Base-by-base conservation (phyloP, 176 grass and related monocot species). In the Miscanthus lutarioriparius region DNA sequence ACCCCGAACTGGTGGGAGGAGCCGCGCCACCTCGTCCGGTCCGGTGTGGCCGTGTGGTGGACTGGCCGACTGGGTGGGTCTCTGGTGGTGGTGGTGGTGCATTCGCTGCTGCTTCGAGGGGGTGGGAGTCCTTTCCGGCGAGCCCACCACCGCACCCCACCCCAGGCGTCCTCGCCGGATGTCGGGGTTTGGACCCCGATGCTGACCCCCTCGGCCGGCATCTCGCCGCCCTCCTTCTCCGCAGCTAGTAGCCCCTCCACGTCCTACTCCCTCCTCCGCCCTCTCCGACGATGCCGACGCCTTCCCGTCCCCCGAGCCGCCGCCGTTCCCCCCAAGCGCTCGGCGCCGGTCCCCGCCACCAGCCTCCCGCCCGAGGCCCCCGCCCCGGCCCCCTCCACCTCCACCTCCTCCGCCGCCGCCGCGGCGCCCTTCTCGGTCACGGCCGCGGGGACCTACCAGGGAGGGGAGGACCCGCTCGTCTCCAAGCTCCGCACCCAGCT, bases 401-500 rank as follows among this genome's bases (percentile, higher is more conserved):
- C 22, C 27, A 5, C 64, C 38, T 45, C 20, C 33, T 15, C 45
- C 14, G 41, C 84, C 66, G 32, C 88, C 19, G 61, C 87, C 25
- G 63, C 66, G 11, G 32, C 54, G 44, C 70, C 70, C 26, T 91
- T 94, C 81, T 74, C 84, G 1, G 78, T 94, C 80, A 81, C 84
- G 1, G 75, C 63, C 0, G 4, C 74, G 10, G 79, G 38, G 28
- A 8, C 63, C 85, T 97, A 83, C 72, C 86, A 58, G 51, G 76
- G 2, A 14, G 59, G 11, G 43, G 91, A 95, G 64, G 96, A 98
- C 58, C 96, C 96, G 17, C 92, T 98, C 85, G 89, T 98, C 23
- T 90, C 92, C 73, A 98, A 95, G 91, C 83, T 98, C 36, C 86
- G 89, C 62, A 95, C 93, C 36, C 96, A 98, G 88, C 90, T 98